Evolutionary conservation across 768 basidiomycete genomes (phyloP).

Genomic region (Rhodotorula kratochvilovae): DNA sequence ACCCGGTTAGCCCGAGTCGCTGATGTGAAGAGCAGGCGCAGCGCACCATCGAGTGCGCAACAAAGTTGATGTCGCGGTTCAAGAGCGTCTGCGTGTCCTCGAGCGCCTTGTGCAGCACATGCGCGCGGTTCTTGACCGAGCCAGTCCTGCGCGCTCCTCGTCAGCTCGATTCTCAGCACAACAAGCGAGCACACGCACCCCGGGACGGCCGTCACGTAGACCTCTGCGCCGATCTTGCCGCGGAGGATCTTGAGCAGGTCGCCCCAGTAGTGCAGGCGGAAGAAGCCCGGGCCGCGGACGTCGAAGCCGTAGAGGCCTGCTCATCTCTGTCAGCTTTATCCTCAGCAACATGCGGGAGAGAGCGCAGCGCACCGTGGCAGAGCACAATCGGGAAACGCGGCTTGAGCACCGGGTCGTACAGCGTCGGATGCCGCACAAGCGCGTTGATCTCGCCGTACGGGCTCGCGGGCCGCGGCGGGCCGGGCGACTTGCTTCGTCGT

Average conservation of each 20-base stretch:
- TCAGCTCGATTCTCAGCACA: not conserved
- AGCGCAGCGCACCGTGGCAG: conserved; percentile 72
- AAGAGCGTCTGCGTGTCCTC: conserved; percentile 54
- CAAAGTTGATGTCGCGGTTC: conserved; percentile 80
- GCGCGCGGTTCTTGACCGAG: conserved; percentile 74
- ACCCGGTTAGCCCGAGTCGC: not conserved
- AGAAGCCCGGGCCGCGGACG: conserved; percentile 48
- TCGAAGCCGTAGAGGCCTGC: conserved; percentile 88
- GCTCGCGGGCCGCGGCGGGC: conserved; percentile 8
- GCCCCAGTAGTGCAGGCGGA: conserved; percentile 80
- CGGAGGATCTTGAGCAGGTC: conserved; percentile 76
- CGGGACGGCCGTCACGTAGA: conserved; percentile 92
- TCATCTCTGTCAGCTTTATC: not conserved
- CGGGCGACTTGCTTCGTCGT: not conserved
- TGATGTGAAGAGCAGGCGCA: not conserved
- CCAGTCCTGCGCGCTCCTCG: conserved; percentile 62
- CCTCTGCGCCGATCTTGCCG: conserved; percentile 78
- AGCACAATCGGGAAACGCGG: conserved; percentile 88
- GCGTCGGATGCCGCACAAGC: conserved; percentile 67
- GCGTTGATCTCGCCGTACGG: conserved; percentile 36
- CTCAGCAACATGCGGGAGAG: not conserved
- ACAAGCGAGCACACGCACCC: conserved; percentile 53
- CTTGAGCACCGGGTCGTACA: conserved; percentile 69
- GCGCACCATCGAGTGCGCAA: conserved; percentile 85
- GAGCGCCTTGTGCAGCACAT: conserved; percentile 68